These are phyloP conservation scores for Chlorociboria aeruginascens DNA, from an alignment of 495 filamentous ascomycete genomes.

Conservation along the genomic window DNA sequence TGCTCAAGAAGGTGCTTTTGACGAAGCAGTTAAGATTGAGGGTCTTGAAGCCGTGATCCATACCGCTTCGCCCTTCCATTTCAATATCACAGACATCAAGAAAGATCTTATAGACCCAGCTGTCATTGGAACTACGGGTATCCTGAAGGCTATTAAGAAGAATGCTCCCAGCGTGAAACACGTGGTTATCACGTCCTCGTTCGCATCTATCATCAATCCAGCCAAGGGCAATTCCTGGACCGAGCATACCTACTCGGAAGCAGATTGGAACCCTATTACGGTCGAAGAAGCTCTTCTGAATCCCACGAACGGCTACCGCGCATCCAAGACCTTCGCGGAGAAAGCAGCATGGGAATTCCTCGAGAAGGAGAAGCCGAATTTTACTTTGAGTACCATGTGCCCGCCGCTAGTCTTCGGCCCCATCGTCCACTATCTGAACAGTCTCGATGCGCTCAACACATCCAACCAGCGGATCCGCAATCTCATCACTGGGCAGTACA, in stretches of 20 bases:
- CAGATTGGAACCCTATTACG: conserved; percentile 78
- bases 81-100: conserved; percentile 49
- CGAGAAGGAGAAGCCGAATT: conserved; percentile 66
- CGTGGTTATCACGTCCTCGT: conserved; percentile 78
- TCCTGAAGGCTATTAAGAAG: conserved; percentile 65
- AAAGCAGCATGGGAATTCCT: conserved; percentile 75
- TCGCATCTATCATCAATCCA: conserved; percentile 43
- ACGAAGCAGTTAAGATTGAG: conserved; percentile 57
- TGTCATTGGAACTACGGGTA: conserved; percentile 69
- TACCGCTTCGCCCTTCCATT: conserved; percentile 57
- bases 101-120: conserved; percentile 79
- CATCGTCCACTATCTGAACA: conserved; percentile 48
- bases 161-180: conserved; percentile 66
- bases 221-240: conserved; percentile 29
- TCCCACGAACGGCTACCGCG: conserved; percentile 51
- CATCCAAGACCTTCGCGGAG: conserved; percentile 41
- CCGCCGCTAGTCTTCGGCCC: conserved; percentile 61
- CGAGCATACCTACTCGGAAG: conserved; percentile 53
- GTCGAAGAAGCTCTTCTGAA: conserved; percentile 49
- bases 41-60: conserved; percentile 81
- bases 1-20: conserved; percentile 61
- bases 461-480: conserved; percentile 45
- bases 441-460: conserved; percentile 55
- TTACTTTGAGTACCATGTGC: conserved; percentile 61
- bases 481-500: conserved; percentile 47